Percentiles rank a stretch among this genome's conserved stretches.
Conservation (phyloP, 1,284 basidiomycete genomes). For the Puccinia triticina region DNA sequence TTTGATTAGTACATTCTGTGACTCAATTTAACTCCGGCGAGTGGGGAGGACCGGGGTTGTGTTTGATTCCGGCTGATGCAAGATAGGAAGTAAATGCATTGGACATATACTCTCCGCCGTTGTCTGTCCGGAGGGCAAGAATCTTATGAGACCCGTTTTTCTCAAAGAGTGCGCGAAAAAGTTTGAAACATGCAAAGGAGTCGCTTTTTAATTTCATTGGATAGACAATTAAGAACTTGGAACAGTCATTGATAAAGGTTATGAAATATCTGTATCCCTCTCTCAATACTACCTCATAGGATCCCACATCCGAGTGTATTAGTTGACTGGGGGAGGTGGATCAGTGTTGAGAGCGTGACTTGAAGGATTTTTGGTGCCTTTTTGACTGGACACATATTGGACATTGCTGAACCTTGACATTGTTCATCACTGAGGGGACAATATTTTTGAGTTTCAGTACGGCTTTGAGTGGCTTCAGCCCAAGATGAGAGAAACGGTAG, state of each 20-base stretch:
- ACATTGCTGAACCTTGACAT: conserved; percentile 21
- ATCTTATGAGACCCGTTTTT: no score
- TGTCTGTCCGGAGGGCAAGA: no score
- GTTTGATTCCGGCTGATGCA: no score
- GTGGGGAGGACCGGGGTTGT: no score
- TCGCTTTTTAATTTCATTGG: conserved; percentile 24
- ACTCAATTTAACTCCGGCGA: no score
- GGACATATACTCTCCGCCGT: no score
- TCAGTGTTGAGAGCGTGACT: neutral
- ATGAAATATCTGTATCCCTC: no score
- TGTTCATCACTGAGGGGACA: no score
- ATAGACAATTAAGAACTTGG: neutral
- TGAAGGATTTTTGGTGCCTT: neutral
- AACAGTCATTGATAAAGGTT: conserved; percentile 21
- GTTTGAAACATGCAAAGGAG: conserved; percentile 56
- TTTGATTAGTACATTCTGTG: no score
- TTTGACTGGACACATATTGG: neutral
- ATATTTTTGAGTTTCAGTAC: neutral
- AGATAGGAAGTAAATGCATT: no score
- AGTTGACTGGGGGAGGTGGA: neutral
- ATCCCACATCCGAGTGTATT: conserved; percentile 17
- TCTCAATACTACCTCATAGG: no score
- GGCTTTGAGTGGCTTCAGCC: neutral
- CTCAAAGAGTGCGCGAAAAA: conserved; percentile 60
- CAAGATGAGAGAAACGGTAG: neutral